These are phyloP conservation scores for Clavispora fructus DNA, from an alignment of 805 yeast species.

Conservation along the genomic window DNA sequence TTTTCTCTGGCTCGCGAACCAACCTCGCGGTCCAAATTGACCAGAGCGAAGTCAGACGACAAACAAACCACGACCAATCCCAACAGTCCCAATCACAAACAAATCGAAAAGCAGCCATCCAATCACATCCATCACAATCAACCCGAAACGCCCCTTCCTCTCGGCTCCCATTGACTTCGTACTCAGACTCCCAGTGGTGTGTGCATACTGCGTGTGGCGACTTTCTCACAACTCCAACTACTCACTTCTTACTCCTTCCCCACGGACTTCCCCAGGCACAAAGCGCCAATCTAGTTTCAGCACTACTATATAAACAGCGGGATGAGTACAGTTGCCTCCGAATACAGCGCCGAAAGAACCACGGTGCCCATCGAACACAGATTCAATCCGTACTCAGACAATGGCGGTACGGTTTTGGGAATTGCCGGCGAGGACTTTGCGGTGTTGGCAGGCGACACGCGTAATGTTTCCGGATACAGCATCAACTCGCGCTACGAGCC, in stretches of 20 bases:
- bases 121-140: too few species aligned
- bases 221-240: not conserved
- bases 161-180: too few species aligned
- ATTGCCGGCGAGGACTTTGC: constrained; percentile 98
- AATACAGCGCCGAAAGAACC: constrained; percentile 10
- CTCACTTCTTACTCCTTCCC: not conserved
- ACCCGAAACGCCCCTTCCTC: too few species aligned
- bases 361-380: constrained; percentile 78
- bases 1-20: too few species aligned
- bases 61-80: too few species aligned
- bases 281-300: not conserved
- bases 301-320: not conserved
- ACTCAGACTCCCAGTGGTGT: not conserved
- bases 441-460: constrained; percentile 96
- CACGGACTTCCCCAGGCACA: not conserved
- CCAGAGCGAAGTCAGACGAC: too few species aligned
- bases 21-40: too few species aligned
- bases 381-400: constrained; percentile 89
- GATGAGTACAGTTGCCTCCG: constrained; percentile 17
- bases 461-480: constrained; percentile 89
- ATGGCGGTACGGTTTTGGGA: constrained; percentile 96
- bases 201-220: not conserved
- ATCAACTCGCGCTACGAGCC: constrained; percentile 92
- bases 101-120: too few species aligned
- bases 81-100: too few species aligned